Evolutionary conservation across 768 basidiomycete species (phyloP), one percentile per base, ranked within the genome.

Genomic region (Ramaria sp.): DNA sequence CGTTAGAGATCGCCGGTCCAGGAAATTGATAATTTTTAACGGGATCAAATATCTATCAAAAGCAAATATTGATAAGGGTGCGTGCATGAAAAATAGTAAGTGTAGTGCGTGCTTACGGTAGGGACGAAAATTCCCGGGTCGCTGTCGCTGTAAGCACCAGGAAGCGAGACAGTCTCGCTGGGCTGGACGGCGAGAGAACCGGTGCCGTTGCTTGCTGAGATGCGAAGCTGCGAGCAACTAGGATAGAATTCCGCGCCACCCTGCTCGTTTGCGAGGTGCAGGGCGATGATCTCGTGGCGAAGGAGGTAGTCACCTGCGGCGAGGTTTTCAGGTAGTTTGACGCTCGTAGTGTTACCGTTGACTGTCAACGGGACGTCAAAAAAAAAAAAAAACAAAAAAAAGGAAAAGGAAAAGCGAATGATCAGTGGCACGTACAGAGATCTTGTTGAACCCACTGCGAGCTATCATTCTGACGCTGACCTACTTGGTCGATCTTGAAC

Each of bases 201-300:
- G 1, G 72, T 73, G 43, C 73, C 73, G 49, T 69, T 73, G 10
- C 86, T 85, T 1, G 72, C 67, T 36, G 57, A 85, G 63, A 66
- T 82, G 76, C 22, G 49, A 55, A 70, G n/a, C 64, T 78, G 77
- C 2, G 76, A 71, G 65, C 88, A 91, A 25, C 78, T 77, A 0
- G 84, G 81, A 64, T 91, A 91, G 67, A 88, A 90, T 67, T 91
- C 88, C 0, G 85, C 87, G 18, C 83, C 84, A 5, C 81, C 79
- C 16, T 62, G 9, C 15, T 61, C 59, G n/a, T 63, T 71, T 5
- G 75, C 86, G 44, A 81, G 73, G 61, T 89, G 88, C 13, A 89
- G 77, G 9, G 83, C 82, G 64, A 89, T 82, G 66, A 89, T 83
- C 64, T 90, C 87, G 64, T 87, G 81, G 1, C 87, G 83, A 62